phyloP scores from a whole-genome alignment of 768 basidiomycete species.

The Russula sp. region DNA sequence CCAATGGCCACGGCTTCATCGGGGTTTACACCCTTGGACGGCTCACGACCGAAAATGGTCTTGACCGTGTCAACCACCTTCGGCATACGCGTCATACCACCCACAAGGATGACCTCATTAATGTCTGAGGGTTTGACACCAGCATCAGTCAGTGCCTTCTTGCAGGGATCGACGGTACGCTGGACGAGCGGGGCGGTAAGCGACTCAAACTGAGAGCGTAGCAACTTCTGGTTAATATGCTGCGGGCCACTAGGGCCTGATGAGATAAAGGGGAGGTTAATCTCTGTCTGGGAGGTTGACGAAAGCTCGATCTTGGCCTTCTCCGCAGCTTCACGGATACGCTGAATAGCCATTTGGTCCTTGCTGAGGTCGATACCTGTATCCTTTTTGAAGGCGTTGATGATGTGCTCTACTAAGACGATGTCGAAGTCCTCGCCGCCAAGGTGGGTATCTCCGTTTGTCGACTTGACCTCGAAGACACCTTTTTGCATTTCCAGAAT shows the following conservation, averaged over 20 bases:
- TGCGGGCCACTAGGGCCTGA: constrained; percentile 92
- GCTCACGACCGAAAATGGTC: constrained; percentile 88
- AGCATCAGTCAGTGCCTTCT: constrained; percentile 92
- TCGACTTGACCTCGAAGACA: constrained; percentile 99
- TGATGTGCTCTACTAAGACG: constrained; percentile 74
- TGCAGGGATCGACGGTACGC: constrained; percentile 91
- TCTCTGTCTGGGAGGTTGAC: constrained; percentile 89
- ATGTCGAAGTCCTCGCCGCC: constrained; percentile 97
- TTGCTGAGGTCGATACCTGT: constrained; percentile 68
- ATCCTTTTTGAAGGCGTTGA: constrained; percentile 94
- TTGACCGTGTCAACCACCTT: constrained; percentile 92
- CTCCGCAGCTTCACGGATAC: constrained; percentile 98
- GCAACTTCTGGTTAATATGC: constrained; percentile 91
- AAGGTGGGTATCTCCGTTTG: constrained; percentile 97
- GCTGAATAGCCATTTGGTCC: constrained; percentile 96
- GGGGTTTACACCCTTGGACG: constrained; percentile 98
- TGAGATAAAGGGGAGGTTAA: constrained; percentile 98
- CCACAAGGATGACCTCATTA: constrained; percentile 95
- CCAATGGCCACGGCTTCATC: constrained; percentile 99
- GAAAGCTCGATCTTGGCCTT: constrained; percentile 99
- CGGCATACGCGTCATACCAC: constrained; percentile 99
- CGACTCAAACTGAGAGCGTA: constrained; percentile 83
- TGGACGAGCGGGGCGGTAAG: constrained; percentile 78
- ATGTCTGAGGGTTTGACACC: constrained; percentile 90
- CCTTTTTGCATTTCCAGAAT: constrained; percentile 99